These are phyloP conservation scores for Colletotrichum sp. DNA, from an alignment of 2,329 filamentous ascomycete species.

Conservation along the genomic window DNA sequence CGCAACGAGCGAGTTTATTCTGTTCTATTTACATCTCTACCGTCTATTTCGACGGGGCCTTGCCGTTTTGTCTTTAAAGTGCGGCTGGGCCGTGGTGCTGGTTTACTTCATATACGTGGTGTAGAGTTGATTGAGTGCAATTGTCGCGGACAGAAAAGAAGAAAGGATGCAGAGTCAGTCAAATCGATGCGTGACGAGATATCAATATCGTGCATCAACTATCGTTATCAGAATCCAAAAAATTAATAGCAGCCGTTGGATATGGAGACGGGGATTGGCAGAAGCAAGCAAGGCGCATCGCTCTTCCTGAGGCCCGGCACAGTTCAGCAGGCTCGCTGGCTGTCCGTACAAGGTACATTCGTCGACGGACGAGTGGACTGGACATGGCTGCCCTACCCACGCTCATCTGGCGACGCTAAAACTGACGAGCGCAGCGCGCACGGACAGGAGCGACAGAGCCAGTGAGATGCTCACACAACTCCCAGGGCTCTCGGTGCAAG, in stretches of 20 bases:
- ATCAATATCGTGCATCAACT: background rate
- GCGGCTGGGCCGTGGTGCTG: background rate
- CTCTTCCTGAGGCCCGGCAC: background rate
- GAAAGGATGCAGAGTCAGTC: background rate
- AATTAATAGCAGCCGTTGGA: conserved; percentile 5
- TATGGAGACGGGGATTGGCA: background rate
- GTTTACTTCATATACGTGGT: conserved; percentile 3
- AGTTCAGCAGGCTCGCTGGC: background rate
- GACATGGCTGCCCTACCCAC: background rate
- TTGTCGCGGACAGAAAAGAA: conserved; percentile 2
- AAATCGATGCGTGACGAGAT: background rate
- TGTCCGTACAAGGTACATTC: background rate
- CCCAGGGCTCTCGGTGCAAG: background rate
- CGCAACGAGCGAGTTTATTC: background rate
- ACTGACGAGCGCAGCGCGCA: conserved; percentile 16
- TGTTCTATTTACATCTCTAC: background rate
- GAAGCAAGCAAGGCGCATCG: background rate
- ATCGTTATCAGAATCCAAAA: background rate
- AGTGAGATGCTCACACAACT: background rate
- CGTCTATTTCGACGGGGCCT: background rate
- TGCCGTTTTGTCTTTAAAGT: background rate
- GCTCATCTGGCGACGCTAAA: background rate
- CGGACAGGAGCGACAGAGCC: conserved; percentile 12
- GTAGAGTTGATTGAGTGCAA: background rate
- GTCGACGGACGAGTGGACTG: background rate